Evolutionary conservation across 129 eudicot species (phyloP).

Genomic region (Centella asiatica): DNA sequence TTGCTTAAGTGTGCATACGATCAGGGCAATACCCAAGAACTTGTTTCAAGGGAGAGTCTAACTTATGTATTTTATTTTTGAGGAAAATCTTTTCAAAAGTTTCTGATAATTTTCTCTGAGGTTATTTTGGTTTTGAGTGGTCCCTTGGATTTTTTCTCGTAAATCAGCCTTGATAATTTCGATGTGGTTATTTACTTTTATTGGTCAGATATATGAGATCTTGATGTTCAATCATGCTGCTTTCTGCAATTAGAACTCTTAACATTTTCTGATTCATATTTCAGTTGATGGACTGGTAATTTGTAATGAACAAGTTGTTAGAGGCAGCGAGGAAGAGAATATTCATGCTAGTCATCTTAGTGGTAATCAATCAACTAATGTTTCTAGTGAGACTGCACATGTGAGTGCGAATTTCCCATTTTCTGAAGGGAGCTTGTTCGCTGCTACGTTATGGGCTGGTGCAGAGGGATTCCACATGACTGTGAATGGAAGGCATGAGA

Average conservation of each 20-base stretch:
- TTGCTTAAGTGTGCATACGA: too few relatives aligned
- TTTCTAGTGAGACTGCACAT: conserved; percentile 39
- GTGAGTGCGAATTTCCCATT: conserved; percentile 60
- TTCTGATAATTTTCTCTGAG: too few relatives aligned
- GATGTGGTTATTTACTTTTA: neutral
- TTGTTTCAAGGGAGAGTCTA: too few relatives aligned
- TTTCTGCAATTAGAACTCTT: neutral
- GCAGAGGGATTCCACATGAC: conserved; percentile 83
- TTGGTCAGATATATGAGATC: neutral
- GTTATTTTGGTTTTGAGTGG: too few relatives aligned
- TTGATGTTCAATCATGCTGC: neutral
- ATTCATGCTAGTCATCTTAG: conserved; percentile 28
- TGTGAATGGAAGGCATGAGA: conserved; percentile 84
- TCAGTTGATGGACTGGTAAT: conserved; percentile 83
- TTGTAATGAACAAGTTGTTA: conserved; percentile 49
- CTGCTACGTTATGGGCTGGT: conserved; percentile 80
- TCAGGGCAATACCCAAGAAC: too few relatives aligned
- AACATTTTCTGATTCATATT: conserved; percentile 11
- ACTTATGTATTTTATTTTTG: too few relatives aligned
- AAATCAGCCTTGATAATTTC: neutral
- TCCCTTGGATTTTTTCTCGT: too few relatives aligned
- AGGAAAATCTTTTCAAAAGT: too few relatives aligned
- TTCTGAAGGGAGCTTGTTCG: conserved; percentile 62
- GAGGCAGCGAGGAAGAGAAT: conserved; percentile 35
- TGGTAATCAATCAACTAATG: conserved; percentile 31